A percentile compares a stretch with the other conserved stretches of the same genome.
phyloP scores from a whole-genome alignment of 2,329 filamentous ascomycete species.

The Ilyonectria destructans region DNA sequence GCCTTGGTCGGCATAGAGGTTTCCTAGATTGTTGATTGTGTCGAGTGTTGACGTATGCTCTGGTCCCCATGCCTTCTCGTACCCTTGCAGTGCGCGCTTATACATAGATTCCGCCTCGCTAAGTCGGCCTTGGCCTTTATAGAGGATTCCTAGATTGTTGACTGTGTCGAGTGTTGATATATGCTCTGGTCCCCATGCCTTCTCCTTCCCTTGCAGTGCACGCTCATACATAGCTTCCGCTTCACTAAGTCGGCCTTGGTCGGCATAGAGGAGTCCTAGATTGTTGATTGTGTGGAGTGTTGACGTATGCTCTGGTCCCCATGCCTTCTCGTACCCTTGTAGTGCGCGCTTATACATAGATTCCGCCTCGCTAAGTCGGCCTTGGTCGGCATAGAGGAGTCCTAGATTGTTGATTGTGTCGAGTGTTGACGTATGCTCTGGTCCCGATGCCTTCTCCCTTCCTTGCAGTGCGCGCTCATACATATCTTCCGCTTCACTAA shows the following conservation, averaged over 20 bases:
- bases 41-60: slow-evolving; percentile 39
- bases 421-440: slow-evolving; percentile 40
- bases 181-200: slow-evolving; percentile 15
- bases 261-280: slow-evolving; percentile 50
- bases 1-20: slow-evolving; percentile 49
- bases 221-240: slow-evolving; percentile 51
- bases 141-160: not conserved
- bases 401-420: slow-evolving; percentile 50
- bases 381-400: slow-evolving; percentile 48
- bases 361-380: slow-evolving; percentile 42
- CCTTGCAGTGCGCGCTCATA: slow-evolving; percentile 39
- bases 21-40: slow-evolving; percentile 49
- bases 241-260: slow-evolving; percentile 45
- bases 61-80: slow-evolving; percentile 9
- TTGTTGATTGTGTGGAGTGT: slow-evolving; percentile 48
- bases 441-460: slow-evolving; percentile 42
- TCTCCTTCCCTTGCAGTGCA: slow-evolving; percentile 49
- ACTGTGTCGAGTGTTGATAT: not conserved
- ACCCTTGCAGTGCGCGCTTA: slow-evolving; percentile 14
- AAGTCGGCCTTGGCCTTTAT: slow-evolving; percentile 33
- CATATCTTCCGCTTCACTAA: slow-evolving; percentile 37
- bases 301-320: slow-evolving; percentile 34
- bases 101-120: slow-evolving; percentile 43
- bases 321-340: slow-evolving; percentile 43
- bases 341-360: slow-evolving; percentile 30